Base-by-base conservation (phyloP, 192 early-diverging fungal species). In the Lobosporangium transversale region DNA sequence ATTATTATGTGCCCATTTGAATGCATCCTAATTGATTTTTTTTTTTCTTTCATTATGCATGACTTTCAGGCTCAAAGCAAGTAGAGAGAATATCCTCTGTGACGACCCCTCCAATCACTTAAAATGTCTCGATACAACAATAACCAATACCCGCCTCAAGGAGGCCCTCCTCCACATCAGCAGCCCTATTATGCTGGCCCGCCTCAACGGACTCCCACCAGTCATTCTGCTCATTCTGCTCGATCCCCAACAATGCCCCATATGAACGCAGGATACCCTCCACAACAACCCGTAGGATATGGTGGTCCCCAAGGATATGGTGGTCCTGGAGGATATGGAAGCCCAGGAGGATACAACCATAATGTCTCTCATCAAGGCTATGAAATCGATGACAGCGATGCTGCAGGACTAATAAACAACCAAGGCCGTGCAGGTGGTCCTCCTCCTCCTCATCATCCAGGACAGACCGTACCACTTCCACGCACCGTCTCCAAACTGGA, bases 131-230 rank as follows among this genome's bases (percentile, higher is more conserved):
- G 56, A 52, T 54, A 48, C 58, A 62, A 67, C 58, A 67, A 67
- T 40, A 67, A 67, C 58, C 71, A 75, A 62, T 75, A 75, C 31
- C 63, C 73, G 18, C 63, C 73, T 7, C 64, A 59, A 20, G 62
- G 57, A 32, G 56, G 58, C 27, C 50, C 48, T 10, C 59, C 68
- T 12, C 61, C 35, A 11, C 57, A 58, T 4, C 73, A 76, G 37
- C 73, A 76, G 47, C 63, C 65, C 11, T 76, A 76, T 40, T 62
- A 76, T 44, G 73, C 63, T 23, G 64, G 58, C 20, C 65, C 73
- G 4, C 73, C 73, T 10, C 58, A 60, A 21, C 73, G 73, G 3
- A 15, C 52, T 0, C 64, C 44, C 12, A 62, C 64, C 1, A 67
- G 56, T 53, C 40, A 62, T 27, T 48, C 53, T 18, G 32, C 36